These are phyloP conservation scores for Leishmania guyanensis DNA, from an alignment of 208 protist genomes.

Conservation along the genomic window DNA sequence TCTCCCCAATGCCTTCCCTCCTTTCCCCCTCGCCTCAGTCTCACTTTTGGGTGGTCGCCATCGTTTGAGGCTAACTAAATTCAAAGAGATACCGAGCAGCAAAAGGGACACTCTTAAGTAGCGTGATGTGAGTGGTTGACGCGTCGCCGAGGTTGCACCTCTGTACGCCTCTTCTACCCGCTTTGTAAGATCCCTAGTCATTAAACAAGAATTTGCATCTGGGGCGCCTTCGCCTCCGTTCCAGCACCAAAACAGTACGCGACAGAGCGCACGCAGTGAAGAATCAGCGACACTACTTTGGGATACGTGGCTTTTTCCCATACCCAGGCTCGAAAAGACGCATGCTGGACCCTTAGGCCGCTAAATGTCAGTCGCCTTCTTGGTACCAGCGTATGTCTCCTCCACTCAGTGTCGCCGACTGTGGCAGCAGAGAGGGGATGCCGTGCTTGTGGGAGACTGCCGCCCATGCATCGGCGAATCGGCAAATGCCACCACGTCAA, in stretches of 20 bases:
- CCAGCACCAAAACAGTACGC: background rate
- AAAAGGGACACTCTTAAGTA: background rate
- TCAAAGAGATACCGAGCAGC: background rate
- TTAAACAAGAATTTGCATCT: background rate
- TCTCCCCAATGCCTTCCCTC: background rate
- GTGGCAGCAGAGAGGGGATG: background rate
- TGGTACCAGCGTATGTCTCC: background rate
- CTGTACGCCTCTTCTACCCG: background rate
- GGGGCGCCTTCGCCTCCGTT: background rate
- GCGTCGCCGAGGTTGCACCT: background rate
- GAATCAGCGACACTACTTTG: background rate
- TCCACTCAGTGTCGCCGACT: background rate
- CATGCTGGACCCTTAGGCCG: background rate
- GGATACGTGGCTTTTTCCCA: background rate
- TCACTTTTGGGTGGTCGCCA: background rate
- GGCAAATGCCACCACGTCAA: background rate
- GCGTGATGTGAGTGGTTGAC: background rate
- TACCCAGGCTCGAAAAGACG: background rate
- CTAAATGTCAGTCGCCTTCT: background rate
- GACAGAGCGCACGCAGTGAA: background rate
- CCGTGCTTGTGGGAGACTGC: background rate
- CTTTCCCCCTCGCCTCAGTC: background rate
- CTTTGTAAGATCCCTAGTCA: background rate
- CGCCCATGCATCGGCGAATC: background rate
- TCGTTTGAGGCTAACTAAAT: conserved; percentile 1